A percentile compares a stretch with the other conserved stretches of the same genome.
phyloP scores from a whole-genome alignment of 495 filamentous ascomycete species.

The Bacidia gigantensis region DNA sequence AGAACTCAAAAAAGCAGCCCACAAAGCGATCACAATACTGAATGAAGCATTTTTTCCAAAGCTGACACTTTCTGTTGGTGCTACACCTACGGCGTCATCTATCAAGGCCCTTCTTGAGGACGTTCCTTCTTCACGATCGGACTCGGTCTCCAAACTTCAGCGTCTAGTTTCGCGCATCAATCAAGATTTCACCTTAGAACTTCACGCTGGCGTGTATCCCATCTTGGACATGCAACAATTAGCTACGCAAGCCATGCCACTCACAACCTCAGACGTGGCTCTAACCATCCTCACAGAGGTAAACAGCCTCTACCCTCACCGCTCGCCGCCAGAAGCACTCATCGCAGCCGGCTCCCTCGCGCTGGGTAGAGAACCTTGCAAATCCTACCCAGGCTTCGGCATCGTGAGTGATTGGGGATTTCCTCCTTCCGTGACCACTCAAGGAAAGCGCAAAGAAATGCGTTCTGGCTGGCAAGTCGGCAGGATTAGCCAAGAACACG shows the following conservation, averaged over 20 bases:
- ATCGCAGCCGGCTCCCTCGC: conserved; percentile 58
- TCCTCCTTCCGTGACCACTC: background rate
- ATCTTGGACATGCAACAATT: conserved; percentile 73
- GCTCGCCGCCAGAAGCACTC: conserved; percentile 45
- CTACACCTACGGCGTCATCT: conserved; percentile 63
- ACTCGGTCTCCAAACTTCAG: no score
- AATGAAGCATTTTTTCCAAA: conserved; percentile 16
- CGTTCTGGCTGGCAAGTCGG: conserved; percentile 44
- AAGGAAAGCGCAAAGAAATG: background rate
- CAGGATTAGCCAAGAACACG: conserved; percentile 53
- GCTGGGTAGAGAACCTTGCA: conserved; percentile 63
- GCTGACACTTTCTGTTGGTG: conserved; percentile 60
- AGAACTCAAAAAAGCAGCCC: conserved; percentile 37
- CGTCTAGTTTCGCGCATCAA: conserved; percentile 8
- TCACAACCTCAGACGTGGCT: conserved; percentile 40
- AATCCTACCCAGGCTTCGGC: conserved; percentile 58
- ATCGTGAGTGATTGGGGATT: conserved; percentile 48
- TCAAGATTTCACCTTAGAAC: conserved; percentile 37
- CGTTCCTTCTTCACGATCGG: no score
- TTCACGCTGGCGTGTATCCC: conserved; percentile 63
- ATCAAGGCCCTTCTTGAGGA: conserved; percentile 31
- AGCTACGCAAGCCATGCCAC: conserved; percentile 47
- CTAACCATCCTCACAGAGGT: conserved; percentile 62
- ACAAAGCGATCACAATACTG: conserved; percentile 21
- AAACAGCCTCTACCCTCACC: conserved; percentile 49